Percentiles rank a stretch among this genome's conserved stretches.
Evolutionary conservation across 2,329 filamentous ascomycete genomes (phyloP).

Genomic region (Coleophoma eucalyptorum): DNA sequence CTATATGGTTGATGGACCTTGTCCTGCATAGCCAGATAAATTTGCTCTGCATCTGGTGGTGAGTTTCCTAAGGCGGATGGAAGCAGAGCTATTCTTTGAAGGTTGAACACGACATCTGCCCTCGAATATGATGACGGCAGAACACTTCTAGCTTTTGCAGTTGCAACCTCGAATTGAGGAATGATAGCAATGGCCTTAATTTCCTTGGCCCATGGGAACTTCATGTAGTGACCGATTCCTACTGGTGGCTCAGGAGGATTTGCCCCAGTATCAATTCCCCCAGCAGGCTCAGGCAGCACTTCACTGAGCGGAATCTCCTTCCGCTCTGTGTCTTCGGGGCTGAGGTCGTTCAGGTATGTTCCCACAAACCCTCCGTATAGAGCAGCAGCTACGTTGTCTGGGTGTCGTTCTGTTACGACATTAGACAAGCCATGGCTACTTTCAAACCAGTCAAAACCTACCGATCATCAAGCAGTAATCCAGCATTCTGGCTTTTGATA

Average conservation of each 20-base stretch:
- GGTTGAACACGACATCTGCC: constrained; percentile 85
- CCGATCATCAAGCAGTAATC: constrained; percentile 98
- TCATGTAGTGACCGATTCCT: constrained; percentile 94
- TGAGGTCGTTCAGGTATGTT: constrained; percentile 90
- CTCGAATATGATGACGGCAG: constrained; percentile 77
- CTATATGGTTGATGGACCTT: constrained; percentile 97
- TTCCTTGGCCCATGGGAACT: constrained; percentile 88
- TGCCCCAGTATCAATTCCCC: constrained; percentile 85
- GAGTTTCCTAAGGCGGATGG: constrained; percentile 86
- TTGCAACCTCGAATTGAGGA: constrained; percentile 93
- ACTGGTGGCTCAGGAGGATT: constrained; percentile 83
- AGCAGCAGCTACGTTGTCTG: constrained; percentile 91
- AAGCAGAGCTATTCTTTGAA: constrained; percentile 88
- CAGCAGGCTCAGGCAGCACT: constrained; percentile 84
- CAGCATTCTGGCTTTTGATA: constrained; percentile 79
- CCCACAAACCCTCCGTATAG: constrained; percentile 96
- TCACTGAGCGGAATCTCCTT: constrained; percentile 94
- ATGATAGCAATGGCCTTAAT: constrained; percentile 98
- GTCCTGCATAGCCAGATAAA: constrained; percentile 98
- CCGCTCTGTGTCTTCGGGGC: constrained; percentile 82
- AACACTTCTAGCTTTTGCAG: constrained; percentile 82
- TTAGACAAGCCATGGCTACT: background rate
- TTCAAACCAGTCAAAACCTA: constrained; percentile 30
- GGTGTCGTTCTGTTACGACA: constrained; percentile 64
- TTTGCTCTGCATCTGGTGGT: constrained; percentile 87